Conservation (phyloP, 352 stramenopile genomes). For the Elongisporangium senticosum region DNA sequence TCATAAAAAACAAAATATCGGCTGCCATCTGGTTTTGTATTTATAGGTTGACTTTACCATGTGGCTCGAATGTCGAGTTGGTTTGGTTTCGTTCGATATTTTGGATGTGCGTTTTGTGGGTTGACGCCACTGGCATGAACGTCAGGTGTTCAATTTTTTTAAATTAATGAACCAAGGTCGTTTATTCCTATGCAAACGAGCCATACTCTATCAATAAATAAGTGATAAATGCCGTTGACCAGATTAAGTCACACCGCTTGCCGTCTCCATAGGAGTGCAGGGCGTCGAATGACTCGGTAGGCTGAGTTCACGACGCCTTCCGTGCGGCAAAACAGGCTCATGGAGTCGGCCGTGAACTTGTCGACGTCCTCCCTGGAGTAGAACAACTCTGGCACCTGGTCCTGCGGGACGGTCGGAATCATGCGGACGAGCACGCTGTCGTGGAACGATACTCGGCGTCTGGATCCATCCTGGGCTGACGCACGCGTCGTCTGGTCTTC, state of each 20-base stretch:
- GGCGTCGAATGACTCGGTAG: conserved; percentile 18
- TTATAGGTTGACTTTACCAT: neutral
- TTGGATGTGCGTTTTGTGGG: neutral
- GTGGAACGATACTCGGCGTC: conserved; percentile 57
- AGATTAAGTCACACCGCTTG: conserved; percentile 12
- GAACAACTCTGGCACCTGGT: conserved; percentile 52
- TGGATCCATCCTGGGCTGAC: neutral
- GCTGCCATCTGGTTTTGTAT: neutral
- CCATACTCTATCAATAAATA: neutral
- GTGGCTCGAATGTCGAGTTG: neutral
- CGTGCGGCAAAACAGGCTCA: conserved; percentile 45
- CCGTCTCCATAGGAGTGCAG: conserved; percentile 23
- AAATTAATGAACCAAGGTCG: neutral
- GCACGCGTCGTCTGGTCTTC: neutral
- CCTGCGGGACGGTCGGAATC: conserved; percentile 41
- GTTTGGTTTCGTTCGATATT: neutral
- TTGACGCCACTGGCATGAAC: too few relatives aligned
- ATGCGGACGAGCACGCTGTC: conserved; percentile 48
- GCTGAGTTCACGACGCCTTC: conserved; percentile 43
- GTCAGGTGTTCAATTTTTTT: too few relatives aligned
- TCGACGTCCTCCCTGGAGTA: conserved; percentile 61
- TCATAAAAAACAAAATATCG: neutral
- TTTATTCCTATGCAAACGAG: neutral
- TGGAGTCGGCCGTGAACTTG: conserved; percentile 48
- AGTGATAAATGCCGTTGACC: neutral